Percentiles rank a stretch among this genome's conserved stretches.
Evolutionary conservation across 345 rosid genomes (phyloP).

Genomic region (Rhodomyrtus tomentosa): DNA sequence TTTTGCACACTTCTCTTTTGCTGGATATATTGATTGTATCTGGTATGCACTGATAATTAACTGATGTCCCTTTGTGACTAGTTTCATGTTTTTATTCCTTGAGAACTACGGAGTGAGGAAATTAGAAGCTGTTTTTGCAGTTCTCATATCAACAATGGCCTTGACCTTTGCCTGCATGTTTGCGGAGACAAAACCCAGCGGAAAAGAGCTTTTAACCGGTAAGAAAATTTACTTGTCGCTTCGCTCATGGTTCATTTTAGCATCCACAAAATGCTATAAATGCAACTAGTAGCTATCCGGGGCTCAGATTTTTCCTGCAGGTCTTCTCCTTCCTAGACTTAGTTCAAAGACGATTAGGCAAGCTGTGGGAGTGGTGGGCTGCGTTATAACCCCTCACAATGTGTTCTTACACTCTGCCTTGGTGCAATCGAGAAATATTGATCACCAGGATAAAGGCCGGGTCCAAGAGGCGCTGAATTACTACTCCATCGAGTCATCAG

Average conservation of each 20-base stretch:
- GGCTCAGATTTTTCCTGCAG: constrained; percentile 19
- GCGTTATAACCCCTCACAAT: constrained; percentile 95
- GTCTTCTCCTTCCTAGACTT: constrained; percentile 78
- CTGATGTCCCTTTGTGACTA: constrained; percentile 18
- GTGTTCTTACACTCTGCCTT: constrained; percentile 91
- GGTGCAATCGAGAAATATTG: constrained; percentile 80
- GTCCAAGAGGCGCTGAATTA: constrained; percentile 89
- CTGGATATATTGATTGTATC: not conserved
- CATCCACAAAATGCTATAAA: not conserved
- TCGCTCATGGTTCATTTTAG: not conserved
- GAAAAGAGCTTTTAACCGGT: constrained; percentile 72
- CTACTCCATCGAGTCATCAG: constrained; percentile 75
- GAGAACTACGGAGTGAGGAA: constrained; percentile 83
- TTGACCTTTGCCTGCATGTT: constrained; percentile 89
- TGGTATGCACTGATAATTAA: not conserved
- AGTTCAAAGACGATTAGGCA: constrained; percentile 83
- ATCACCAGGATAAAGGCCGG: constrained; percentile 50
- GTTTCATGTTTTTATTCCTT: constrained; percentile 68
- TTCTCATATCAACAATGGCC: constrained; percentile 73
- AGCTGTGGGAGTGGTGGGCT: constrained; percentile 93
- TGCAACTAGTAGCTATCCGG: not conserved
- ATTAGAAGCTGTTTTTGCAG: constrained; percentile 74
- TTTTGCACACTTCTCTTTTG: not conserved
- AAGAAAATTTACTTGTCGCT: not conserved
- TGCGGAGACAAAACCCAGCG: constrained; percentile 70